Percentiles rank a stretch among this genome's conserved stretches.
Conservation (phyloP, 768 basidiomycete species). For the Suillus subalutaceus region DNA sequence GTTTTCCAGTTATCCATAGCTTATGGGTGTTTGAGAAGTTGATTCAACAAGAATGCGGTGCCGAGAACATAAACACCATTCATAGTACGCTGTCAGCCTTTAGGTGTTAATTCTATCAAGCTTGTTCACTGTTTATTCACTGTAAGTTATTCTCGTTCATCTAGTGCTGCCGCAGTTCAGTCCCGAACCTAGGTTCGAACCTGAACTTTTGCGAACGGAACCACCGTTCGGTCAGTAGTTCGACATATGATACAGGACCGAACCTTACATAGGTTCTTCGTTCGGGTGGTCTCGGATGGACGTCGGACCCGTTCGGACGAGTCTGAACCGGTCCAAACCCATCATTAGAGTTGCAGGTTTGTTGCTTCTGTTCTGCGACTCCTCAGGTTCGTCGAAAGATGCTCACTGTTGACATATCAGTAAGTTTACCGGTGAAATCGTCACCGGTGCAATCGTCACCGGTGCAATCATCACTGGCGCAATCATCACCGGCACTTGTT, state of each 20-base stretch:
- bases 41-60: no score
- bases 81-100: no score
- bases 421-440: slow-evolving; percentile 1
- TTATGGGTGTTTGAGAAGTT: no score
- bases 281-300: neutral
- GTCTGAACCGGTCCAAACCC: neutral
- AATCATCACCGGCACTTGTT: no score
- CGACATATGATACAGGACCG: neutral
- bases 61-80: no score
- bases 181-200: neutral
- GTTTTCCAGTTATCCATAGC: no score
- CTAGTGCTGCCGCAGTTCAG: neutral
- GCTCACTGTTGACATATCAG: neutral
- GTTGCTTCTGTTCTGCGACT: slow-evolving; percentile 3
- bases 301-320: neutral
- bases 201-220: neutral
- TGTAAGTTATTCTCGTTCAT: no score
- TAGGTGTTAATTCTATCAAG: no score
- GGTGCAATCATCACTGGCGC: no score
- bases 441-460: neutral
- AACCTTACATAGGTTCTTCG: neutral
- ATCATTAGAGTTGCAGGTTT: slow-evolving; percentile 2
- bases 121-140: no score
- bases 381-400: neutral
- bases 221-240: neutral